Conservation (phyloP, 1,284 basidiomycete species). For the Heliocybe sulcata region DNA sequence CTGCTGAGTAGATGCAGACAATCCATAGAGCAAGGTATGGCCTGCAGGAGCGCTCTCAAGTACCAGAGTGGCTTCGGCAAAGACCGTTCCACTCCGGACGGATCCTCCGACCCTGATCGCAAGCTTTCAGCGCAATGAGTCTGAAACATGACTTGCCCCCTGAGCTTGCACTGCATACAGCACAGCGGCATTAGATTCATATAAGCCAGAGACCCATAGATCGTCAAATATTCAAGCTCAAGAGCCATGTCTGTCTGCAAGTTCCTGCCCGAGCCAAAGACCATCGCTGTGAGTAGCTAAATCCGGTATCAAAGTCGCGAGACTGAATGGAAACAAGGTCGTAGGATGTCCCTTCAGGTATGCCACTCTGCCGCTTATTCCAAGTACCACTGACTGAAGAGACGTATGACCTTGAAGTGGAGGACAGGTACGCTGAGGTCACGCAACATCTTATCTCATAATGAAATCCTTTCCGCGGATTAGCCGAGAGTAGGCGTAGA, state of each 20-base stretch:
- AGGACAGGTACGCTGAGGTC: slow-evolving; percentile 37
- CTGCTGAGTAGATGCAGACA: too few relatives aligned
- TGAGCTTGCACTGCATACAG: too few relatives aligned
- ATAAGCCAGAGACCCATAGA: not conserved
- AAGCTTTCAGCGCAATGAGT: too few relatives aligned
- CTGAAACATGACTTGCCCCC: too few relatives aligned
- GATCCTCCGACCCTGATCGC: too few relatives aligned
- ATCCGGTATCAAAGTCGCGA: not conserved
- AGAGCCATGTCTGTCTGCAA: slow-evolving; percentile 20
- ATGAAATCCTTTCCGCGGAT: slow-evolving; percentile 6
- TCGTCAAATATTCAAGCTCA: not conserved
- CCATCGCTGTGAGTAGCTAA: slow-evolving; percentile 47
- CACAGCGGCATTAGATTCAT: not conserved
- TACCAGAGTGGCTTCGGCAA: too few relatives aligned
- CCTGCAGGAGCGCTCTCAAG: too few relatives aligned
- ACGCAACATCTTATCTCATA: slow-evolving; percentile 2
- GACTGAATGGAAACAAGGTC: slow-evolving; percentile 31
- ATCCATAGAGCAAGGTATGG: too few relatives aligned
- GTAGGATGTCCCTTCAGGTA: slow-evolving; percentile 74
- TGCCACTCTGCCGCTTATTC: slow-evolving; percentile 10
- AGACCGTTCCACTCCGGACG: too few relatives aligned
- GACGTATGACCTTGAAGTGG: slow-evolving; percentile 29
- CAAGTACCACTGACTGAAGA: slow-evolving; percentile 3
- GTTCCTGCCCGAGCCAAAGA: slow-evolving; percentile 65
- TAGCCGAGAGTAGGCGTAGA: slow-evolving; percentile 83